phyloP scores from a whole-genome alignment of 768 basidiomycete genomes.

The Hygrophoropsis aurantiaca region DNA sequence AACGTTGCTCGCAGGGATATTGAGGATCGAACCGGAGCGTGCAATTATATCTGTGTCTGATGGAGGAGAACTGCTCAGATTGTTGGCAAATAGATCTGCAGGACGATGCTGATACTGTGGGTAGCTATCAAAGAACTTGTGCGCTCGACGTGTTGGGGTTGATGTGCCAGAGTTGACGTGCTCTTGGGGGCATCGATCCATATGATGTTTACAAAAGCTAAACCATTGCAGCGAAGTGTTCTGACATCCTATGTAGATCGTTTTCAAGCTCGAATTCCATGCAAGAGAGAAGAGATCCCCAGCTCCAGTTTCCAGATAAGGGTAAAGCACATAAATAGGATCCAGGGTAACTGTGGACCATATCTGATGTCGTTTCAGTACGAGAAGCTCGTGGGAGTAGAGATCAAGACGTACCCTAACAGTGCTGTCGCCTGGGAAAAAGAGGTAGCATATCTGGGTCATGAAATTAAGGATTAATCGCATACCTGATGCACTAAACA shows the following conservation, averaged over 20 bases:
- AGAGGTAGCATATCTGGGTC: slow-evolving; percentile 1
- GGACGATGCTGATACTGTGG: slow-evolving; percentile 68
- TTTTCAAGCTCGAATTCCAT: slow-evolving; percentile 69
- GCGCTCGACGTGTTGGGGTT: slow-evolving; percentile 52
- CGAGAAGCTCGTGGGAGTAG: slow-evolving; percentile 2
- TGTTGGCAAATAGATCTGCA: slow-evolving; percentile 69
- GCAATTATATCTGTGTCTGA: slow-evolving; percentile 26
- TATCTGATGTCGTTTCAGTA: slow-evolving; percentile 45
- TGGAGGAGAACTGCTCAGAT: slow-evolving; percentile 37
- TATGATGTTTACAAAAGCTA: slow-evolving; percentile 43
- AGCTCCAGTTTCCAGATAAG: slow-evolving; percentile 76
- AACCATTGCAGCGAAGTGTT: slow-evolving; percentile 94
- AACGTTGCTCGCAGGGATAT: slow-evolving; percentile 68
- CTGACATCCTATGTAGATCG: slow-evolving; percentile 86
- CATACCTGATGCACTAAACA: slow-evolving; percentile 88
- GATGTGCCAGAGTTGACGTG: slow-evolving; percentile 28
- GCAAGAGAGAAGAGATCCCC: slow-evolving; percentile 87
- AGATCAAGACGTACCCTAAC: slow-evolving; percentile 57
- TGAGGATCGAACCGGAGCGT: slow-evolving; percentile 31
- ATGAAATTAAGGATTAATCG: not conserved
- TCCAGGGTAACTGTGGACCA: slow-evolving; percentile 76
- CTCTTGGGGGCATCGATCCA: slow-evolving; percentile 3
- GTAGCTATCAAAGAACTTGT: slow-evolving; percentile 93
- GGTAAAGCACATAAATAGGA: slow-evolving; percentile 70
- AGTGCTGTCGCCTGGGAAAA: slow-evolving; percentile 77